phyloP scores from a whole-genome alignment of 1,284 basidiomycete species.

The Peniophora sp. region DNA sequence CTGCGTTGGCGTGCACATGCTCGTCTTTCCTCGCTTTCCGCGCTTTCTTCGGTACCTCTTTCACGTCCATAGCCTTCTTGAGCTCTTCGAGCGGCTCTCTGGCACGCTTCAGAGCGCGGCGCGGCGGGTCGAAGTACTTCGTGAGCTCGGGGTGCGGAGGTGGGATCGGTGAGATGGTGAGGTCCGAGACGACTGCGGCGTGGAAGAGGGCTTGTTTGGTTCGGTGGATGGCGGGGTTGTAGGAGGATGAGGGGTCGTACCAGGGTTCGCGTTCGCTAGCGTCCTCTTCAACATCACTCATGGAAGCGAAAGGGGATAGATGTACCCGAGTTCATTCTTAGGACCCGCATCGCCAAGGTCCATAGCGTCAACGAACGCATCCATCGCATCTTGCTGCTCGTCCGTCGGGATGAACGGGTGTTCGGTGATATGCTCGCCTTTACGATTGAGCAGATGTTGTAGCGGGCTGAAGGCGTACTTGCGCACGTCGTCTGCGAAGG shows the following conservation, averaged over 20 bases:
- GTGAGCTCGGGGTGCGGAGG: slow-evolving; percentile 79
- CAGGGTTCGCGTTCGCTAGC: slow-evolving; percentile 56
- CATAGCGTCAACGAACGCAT: slow-evolving; percentile 79
- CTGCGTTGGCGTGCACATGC: slow-evolving; percentile 51
- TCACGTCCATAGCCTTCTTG: slow-evolving; percentile 64
- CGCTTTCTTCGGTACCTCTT: slow-evolving; percentile 58
- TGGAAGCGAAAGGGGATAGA: neutral
- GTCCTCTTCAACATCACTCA: neutral
- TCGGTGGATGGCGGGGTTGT: slow-evolving; percentile 87
- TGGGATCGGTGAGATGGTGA: slow-evolving; percentile 68
- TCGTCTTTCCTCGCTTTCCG: slow-evolving; percentile 45
- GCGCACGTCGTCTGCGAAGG: slow-evolving; percentile 90
- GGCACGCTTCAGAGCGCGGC: slow-evolving; percentile 53
- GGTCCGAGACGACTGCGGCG: slow-evolving; percentile 68
- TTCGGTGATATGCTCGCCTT: slow-evolving; percentile 64
- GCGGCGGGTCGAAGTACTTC: slow-evolving; percentile 80
- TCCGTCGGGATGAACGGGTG: slow-evolving; percentile 83
- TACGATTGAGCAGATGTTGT: slow-evolving; percentile 66
- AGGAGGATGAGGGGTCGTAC: slow-evolving; percentile 74
- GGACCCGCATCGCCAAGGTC: slow-evolving; percentile 73
- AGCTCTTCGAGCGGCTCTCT: slow-evolving; percentile 51
- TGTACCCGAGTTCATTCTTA: slow-evolving; percentile 62
- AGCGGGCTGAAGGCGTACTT: slow-evolving; percentile 84
- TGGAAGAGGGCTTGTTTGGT: slow-evolving; percentile 91
- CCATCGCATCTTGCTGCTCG: slow-evolving; percentile 77